These are phyloP conservation scores for Aleurites moluccanus DNA, from an alignment of 441 rosid species.

Conservation along the genomic window DNA sequence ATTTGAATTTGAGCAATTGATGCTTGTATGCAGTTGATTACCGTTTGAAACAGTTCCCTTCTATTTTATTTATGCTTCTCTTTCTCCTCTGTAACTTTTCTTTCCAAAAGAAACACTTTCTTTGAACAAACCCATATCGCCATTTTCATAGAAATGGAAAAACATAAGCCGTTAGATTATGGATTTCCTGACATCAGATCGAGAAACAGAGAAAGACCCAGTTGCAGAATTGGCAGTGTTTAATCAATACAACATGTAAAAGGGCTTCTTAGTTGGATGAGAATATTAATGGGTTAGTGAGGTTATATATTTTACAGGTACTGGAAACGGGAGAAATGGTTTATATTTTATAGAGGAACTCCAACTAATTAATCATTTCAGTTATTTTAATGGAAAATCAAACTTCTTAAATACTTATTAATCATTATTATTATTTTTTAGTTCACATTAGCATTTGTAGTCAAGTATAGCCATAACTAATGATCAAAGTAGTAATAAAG, in stretches of 20 bases:
- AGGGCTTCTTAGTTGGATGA: too few relatives aligned
- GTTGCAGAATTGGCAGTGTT: constrained; percentile 16
- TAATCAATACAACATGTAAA: constrained; percentile 17
- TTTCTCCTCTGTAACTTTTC: constrained; percentile 16
- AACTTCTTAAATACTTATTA: neutral
- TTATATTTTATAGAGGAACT: constrained; percentile 6
- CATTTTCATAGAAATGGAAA: constrained; percentile 5
- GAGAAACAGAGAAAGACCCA: constrained; percentile 21
- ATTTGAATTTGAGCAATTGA: constrained; percentile 45
- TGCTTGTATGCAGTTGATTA: constrained; percentile 19
- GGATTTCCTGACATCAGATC: constrained; percentile 13
- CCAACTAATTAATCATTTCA: constrained; percentile 9
- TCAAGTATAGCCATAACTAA: constrained; percentile 1
- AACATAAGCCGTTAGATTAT: constrained; percentile 23
- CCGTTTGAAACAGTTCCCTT: constrained; percentile 51
- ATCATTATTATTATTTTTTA: neutral
- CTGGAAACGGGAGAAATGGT: constrained; percentile 21
- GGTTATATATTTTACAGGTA: neutral
- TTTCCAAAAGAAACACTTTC: constrained; percentile 21
- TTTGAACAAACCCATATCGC: constrained; percentile 20
- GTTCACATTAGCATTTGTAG: neutral
- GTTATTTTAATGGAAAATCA: constrained; percentile 9
- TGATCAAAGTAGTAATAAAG: neutral
- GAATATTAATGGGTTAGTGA: constrained; percentile 24
- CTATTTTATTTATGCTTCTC: constrained; percentile 21